These are phyloP conservation scores for Diplosphaera chodatii DNA, from an alignment of 139 green algal genomes.

Conservation along the genomic window DNA sequence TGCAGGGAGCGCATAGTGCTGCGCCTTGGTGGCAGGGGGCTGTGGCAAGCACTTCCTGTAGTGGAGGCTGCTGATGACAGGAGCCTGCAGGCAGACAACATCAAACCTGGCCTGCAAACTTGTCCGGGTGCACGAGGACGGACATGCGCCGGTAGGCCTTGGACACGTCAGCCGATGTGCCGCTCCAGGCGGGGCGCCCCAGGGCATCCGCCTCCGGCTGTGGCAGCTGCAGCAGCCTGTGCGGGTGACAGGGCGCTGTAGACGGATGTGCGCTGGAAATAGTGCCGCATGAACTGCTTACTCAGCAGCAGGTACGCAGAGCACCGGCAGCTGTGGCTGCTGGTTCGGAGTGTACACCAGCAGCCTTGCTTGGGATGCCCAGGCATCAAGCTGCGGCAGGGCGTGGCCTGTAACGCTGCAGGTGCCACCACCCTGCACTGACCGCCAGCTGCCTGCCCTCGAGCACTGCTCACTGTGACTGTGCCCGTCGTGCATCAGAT, in stretches of 20 bases:
- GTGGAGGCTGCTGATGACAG: no score
- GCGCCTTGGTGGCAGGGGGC: no score
- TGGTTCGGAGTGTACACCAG: constrained; percentile 20
- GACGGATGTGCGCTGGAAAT: background rate
- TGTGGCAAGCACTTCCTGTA: no score
- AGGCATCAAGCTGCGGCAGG: no score
- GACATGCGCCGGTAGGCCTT: constrained; percentile 66
- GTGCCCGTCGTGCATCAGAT: no score
- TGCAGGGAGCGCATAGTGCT: no score
- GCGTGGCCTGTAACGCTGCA: no score
- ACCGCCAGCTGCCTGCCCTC: no score
- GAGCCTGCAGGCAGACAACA: background rate
- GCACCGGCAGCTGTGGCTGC: constrained; percentile 45
- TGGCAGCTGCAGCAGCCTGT: constrained; percentile 57
- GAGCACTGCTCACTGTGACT: no score
- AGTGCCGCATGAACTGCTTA: background rate
- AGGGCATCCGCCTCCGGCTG: constrained; percentile 58
- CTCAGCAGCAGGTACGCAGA: constrained; percentile 10
- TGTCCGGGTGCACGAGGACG: constrained; percentile 73
- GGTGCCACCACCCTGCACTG: no score
- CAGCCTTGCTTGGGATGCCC: no score
- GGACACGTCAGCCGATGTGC: constrained; percentile 48
- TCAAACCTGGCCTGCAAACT: constrained; percentile 44
- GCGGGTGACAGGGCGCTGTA: background rate
- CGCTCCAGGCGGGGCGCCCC: constrained; percentile 44